Evolutionary conservation across 106 monocot genomes (phyloP), one percentile per base, ranked within the genome.

Genomic region (Narthecium ossifragum): DNA sequence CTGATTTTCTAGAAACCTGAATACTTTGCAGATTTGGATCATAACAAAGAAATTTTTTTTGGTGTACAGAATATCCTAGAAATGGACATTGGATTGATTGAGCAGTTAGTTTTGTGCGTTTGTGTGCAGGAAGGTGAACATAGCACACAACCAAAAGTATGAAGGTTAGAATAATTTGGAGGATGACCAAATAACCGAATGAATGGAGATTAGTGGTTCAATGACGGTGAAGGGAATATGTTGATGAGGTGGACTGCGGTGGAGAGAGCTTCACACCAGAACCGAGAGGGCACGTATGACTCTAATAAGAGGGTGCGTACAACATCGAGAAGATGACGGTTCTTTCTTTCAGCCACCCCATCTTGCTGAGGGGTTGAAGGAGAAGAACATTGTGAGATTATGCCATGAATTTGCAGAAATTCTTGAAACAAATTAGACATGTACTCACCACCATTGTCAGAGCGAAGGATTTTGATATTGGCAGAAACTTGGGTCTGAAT

Each of bases 1-100:
- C 13, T 63, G 20, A 48, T 62, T 40, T 69, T 61, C 53, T 61
- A 62, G 43, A 71, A 22, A 71, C 24, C 26, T 28, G 11, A 30
- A 45, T 51, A 14, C 40, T 21, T 26, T 20, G 4, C 1, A 30
- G 10, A 21, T n/a, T 0, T 2, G n/a, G n/a, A n/a, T n/a, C n/a
- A n/a, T n/a, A n/a, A n/a, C n/a, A n/a, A n/a, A n/a, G n/a, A n/a
- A n/a, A 61, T 1, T 36, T 23, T 41, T 62, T 62, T 13, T 55
- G 24, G 9, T 15, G 24, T 10, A 17, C 30, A 1, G 12, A 26
- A 53, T 71, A 63, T 21, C 71, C 63, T 29, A 71, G 2, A 20
- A 63, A 63, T 9, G 39, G 32, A 45, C 39, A 59, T 37, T 62
- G 6, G 4, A 53, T 43, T 25, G 46, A 30, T 26, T 32, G 47